A percentile compares a stretch with the other conserved stretches of the same genome.
These are phyloP conservation scores for Blastobotrys attinorum DNA, from an alignment of 805 yeast species.

Conservation along the genomic window DNA sequence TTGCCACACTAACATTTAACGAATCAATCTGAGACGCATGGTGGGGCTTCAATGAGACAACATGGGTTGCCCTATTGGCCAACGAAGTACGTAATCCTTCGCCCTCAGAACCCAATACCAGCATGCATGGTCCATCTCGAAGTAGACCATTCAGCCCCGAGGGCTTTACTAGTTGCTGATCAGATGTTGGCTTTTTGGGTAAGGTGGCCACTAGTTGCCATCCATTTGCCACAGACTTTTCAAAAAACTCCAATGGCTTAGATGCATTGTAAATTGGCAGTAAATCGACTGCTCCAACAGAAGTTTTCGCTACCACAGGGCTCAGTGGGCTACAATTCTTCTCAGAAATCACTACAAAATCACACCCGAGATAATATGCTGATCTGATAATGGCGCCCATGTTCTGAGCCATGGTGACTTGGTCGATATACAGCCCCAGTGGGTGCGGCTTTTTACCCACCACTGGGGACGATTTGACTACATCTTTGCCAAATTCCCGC, in stretches of 20 bases:
- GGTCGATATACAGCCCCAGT: constrained; percentile 68
- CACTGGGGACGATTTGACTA: too few species aligned
- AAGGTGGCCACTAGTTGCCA: constrained; percentile 65
- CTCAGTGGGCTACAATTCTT: constrained; percentile 67
- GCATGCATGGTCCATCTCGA: constrained; percentile 48
- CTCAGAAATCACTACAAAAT: constrained; percentile 62
- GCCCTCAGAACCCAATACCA: constrained; percentile 84
- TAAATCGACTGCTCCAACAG: constrained; percentile 79
- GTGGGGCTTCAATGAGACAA: constrained; percentile 16
- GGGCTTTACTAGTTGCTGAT: constrained; percentile 29
- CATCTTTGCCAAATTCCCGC: too few species aligned
- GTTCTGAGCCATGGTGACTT: constrained; percentile 79
- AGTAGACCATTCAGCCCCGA: constrained; percentile 40
- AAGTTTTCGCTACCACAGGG: constrained; percentile 70
- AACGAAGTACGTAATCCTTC: constrained; percentile 67
- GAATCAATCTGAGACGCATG: constrained; percentile 49
- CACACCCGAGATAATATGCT: constrained; percentile 76
- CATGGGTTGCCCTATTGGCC: constrained; percentile 32
- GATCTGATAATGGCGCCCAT: constrained; percentile 76
- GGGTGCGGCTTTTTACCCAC: constrained; percentile 36
- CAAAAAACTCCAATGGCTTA: constrained; percentile 58
- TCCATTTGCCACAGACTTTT: constrained; percentile 44
- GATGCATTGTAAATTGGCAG: constrained; percentile 50
- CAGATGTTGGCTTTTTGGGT: constrained; percentile 22
- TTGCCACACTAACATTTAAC: constrained; percentile 83